phyloP scores from a whole-genome alignment of 306 rosid genomes.

The Quercus alba region DNA sequence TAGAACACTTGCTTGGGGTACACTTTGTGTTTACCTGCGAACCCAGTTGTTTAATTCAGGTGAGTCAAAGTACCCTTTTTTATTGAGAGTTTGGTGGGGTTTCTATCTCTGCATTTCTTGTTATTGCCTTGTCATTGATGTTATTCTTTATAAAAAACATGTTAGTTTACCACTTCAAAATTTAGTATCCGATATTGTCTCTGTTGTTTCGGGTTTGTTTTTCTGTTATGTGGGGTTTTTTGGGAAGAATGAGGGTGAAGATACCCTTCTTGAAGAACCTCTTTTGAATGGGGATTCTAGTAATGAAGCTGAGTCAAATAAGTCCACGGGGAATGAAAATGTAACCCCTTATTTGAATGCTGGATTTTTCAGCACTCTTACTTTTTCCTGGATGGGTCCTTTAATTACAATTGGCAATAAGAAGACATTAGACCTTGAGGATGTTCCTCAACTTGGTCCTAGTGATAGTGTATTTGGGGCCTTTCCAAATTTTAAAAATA shows the following conservation, averaged over 20 bases:
- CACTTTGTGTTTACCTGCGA: conserved; percentile 28
- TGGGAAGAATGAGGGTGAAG: conserved; percentile 17
- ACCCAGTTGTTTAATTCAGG: conserved; percentile 10
- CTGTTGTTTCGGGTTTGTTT: conserved; percentile 35
- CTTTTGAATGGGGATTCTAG: conserved; percentile 35
- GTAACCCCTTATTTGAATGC: conserved; percentile 43
- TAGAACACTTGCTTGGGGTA: conserved; percentile 47
- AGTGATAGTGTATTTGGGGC: conserved; percentile 29
- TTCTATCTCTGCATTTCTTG: conserved; percentile 35
- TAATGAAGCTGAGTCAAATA: conserved; percentile 18
- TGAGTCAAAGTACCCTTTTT: conserved; percentile 23
- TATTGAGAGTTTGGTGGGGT: conserved; percentile 50
- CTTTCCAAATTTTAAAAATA: conserved; percentile 29
- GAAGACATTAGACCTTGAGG: conserved; percentile 52
- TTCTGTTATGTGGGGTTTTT: conserved; percentile 31
- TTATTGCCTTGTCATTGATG: conserved; percentile 31
- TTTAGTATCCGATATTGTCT: conserved; percentile 31
- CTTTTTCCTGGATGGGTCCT: conserved; percentile 50
- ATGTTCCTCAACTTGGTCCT: conserved; percentile 51
- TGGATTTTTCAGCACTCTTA: conserved; percentile 41
- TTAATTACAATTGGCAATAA: conserved; percentile 36
- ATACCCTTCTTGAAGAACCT: conserved; percentile 34
- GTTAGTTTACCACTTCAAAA: conserved; percentile 21
- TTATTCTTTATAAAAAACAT: conserved; percentile 19
- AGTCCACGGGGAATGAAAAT: conserved; percentile 26